Conservation (phyloP, 495 filamentous ascomycete species). For the Stereocaulon alpinum region DNA sequence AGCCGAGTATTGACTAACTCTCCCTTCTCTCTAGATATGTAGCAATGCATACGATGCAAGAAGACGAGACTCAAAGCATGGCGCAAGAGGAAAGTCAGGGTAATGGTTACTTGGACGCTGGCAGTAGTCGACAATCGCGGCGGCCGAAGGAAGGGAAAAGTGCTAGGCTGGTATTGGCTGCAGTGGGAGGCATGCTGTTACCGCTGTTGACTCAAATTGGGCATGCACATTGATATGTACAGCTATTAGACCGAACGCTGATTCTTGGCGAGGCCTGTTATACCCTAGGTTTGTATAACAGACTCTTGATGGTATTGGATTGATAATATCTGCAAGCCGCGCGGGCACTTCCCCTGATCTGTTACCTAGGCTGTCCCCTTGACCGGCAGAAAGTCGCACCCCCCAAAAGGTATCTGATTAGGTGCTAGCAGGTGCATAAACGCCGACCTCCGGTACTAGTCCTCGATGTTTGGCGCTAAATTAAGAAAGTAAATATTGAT, state of each 20-base stretch:
- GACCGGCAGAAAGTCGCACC: too few relatives aligned
- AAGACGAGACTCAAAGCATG: slow-evolving; percentile 44
- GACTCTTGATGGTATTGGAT: too few relatives aligned
- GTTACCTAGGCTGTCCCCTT: too few relatives aligned
- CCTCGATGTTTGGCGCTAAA: too few relatives aligned
- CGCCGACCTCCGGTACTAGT: too few relatives aligned
- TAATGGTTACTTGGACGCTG: slow-evolving; percentile 58
- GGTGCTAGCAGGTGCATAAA: too few relatives aligned
- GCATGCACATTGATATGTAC: slow-evolving; percentile 58
- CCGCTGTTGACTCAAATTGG: slow-evolving; percentile 85
- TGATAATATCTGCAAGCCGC: neutral
- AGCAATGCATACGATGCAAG: slow-evolving; percentile 97
- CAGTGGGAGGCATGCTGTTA: slow-evolving; percentile 80
- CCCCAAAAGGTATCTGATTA: too few relatives aligned
- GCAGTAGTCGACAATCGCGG: slow-evolving; percentile 35
- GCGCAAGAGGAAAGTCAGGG: slow-evolving; percentile 40
- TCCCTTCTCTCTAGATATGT: slow-evolving; percentile 58
- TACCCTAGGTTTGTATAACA: neutral
- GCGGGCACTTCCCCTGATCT: neutral
- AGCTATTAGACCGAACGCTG: neutral
- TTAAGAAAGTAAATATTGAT: too few relatives aligned
- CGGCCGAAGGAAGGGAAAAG: slow-evolving; percentile 38
- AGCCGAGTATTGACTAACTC: neutral
- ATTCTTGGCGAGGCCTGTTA: too few relatives aligned
- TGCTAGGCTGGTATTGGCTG: slow-evolving; percentile 58